Base-by-base conservation (phyloP, 805 yeast genomes). In the Hanseniaspora pseudoguilliermondii region DNA sequence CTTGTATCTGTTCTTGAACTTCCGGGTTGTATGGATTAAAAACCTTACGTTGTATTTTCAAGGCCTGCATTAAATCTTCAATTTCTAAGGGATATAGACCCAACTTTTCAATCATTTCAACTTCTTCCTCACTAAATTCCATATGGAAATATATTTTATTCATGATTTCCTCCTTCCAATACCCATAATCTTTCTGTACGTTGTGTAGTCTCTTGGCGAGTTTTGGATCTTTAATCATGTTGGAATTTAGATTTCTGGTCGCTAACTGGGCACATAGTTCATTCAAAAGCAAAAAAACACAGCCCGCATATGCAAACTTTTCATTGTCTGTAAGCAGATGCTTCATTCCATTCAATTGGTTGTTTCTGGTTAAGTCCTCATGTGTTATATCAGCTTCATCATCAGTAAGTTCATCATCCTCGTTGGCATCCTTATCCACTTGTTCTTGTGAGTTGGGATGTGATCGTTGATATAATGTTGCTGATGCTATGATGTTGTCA, bases 301-400 rank as follows among this genome's bases (percentile, higher is more conserved):
- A 74, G 0, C 96, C 97, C 7, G 86, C 85, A 65, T 93, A 93
- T 2, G 97, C 97, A 59, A 90, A 83, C 63, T 86, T 83, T 66
- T 93, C 96, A 16, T 84, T 74, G 18, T 88, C 97, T 8, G 81
- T 75, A 16, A 93, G 74, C 79, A 93, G 78, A 25, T 81, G 78
- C 65, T 83, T 87, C 5, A 97, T 93, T 1, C 91, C 78, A 54
- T 80, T 79, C 60, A 93, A 71, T 57, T 90, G 95, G 50, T 63
- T 60, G 21, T 65, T 66, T 9, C 69, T 64, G 21, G 68, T 72
- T 15, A 71, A 61, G 23, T 75, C 76, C 21, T 63, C 62, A 34
- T 61, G 61, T 2, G 64, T 64, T 29, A 60, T 29, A 47, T 61
- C 60, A 27, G 62, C 66, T 5, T 64, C 69, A 9, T 67, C 71